Evolutionary conservation across 2,329 filamentous ascomycete genomes (phyloP), one percentile per base, ranked within the genome.

Genomic region (Celoporthe dispersa): DNA sequence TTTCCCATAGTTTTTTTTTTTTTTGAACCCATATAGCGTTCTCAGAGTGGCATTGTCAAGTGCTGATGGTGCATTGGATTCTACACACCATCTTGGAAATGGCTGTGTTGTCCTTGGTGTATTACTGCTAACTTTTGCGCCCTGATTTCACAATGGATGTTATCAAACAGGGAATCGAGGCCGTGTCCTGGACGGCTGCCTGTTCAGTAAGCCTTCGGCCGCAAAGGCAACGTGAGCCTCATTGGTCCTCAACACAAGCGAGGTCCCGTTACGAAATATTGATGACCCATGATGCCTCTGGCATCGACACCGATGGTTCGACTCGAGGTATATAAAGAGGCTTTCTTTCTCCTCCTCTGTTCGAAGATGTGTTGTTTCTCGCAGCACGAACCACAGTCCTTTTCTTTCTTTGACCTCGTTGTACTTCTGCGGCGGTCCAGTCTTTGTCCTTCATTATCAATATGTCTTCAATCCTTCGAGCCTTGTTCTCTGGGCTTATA

Each of bases 401-500:
- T 31, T 57, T 19, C 16, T 33, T 55, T 6, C 53, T 19, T 57
- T 33, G 4, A 9, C 14, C 28, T 57, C 25, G 12, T 57, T 16
- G 1, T 16, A 19, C 4, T 31, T 57, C 19, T 14, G 25, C 19
- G 12, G 28, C 28, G 28, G 53, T 25, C 33, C 35, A 37, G 2
- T 37, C 33, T 61, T 61, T 12, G n/a, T 61, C 35, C n/a, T 37
- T 37, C n/a, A 22, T 60, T 61, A 2, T 53, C 28, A 35, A 44
- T 35, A 70, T 72, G 66, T 25, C 62, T 28, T 60, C 66, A 41
- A 16, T 65, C 1, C 19, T 65, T 35, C 70, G 57, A 14, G 14
- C 68, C 7, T 62, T 72, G 8, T 16, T 68, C 41, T 66, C 68
- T 5, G 68, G 70, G n/a, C 63, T 72, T 11, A 63, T 72, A n/a